Evolutionary conservation across 257 asterid species (phyloP), one percentile per base, ranked within the genome.

Genomic region (Lycium barbarum): DNA sequence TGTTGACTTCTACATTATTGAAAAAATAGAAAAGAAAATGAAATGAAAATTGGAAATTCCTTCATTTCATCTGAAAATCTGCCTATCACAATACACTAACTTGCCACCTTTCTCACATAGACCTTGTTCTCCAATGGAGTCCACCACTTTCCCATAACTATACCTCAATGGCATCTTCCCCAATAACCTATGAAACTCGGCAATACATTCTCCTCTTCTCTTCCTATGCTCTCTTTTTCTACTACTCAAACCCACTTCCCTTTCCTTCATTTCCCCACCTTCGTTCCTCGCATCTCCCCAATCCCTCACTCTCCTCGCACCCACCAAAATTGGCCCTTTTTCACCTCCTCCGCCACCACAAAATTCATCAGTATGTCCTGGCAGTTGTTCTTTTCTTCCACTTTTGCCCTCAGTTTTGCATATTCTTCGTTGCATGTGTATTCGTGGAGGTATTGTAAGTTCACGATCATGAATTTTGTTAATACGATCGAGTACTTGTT

Each of bases 321-420:
- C 93, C 6, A 91, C 93, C 92, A 93, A 53, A 76, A 96, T 84
- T 47, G 97, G 97, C 98, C 98, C 62, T 85, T 89, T 68, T 70
- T 86, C 6, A 22, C 85, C 57, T 83, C 90, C 84, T 92, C 94
- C 38, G 97, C 96, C 88, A 88, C 94, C 87, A 93, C 91, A 45
- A 92, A 89, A 82, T 96, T 96, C 99, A 96, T 96, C 90, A 95
- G 36, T 43, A 96, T 96, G 62, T 96, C 99, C 47, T 96, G 98
- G 87, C 98, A 96, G 43, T 95, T 95, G 68, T 89, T 92, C 89
- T 40, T 88, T 14, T 73, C 86, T 17, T 95, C 98, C 84, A 95
- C 98, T 0, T 89, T 63, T 12, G 59, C 68, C 76, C 86, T 80
- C 79, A 86, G 62, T 33, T 72, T 78, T 22, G 80, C 35, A 84